A percentile compares a stretch with the other conserved stretches of the same genome.
Conservation (phyloP, 805 yeast genomes). For the Monosporozyma solicola region DNA sequence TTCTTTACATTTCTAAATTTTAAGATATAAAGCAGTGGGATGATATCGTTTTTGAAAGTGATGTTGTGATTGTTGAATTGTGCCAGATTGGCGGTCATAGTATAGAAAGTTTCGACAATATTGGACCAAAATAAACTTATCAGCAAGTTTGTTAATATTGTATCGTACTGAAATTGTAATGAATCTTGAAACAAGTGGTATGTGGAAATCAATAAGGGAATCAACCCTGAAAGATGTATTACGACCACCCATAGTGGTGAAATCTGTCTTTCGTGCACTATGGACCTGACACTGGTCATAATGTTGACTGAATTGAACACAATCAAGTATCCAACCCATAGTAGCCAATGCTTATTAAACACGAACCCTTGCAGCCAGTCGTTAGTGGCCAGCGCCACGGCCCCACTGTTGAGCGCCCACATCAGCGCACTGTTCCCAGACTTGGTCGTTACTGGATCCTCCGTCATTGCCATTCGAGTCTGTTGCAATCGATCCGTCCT, state of each 20-base stretch:
- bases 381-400: not conserved
- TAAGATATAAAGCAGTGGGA: not conserved
- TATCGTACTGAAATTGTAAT: not conserved
- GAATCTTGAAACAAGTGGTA: not conserved
- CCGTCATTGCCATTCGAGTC: too few relatives aligned
- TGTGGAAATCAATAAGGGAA: not conserved
- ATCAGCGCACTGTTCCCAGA: not conserved
- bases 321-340: not conserved
- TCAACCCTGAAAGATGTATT: not conserved
- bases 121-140: slow-evolving; percentile 34
- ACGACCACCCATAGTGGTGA: not conserved
- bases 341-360: not conserved
- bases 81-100: slow-evolving; percentile 38
- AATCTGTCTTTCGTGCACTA: not conserved
- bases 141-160: slow-evolving; percentile 8
- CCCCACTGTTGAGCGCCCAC: not conserved
- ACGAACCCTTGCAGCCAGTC: not conserved
- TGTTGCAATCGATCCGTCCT: too few relatives aligned
- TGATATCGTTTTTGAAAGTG: not conserved
- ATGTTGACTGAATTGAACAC: not conserved
- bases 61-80: slow-evolving; percentile 10
- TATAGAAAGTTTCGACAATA: slow-evolving; percentile 40
- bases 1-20: not conserved
- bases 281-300: not conserved
- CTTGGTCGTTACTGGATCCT: not conserved